Conservation (phyloP, 2,329 filamentous ascomycete genomes). For the Rugonectria rugulosa region DNA sequence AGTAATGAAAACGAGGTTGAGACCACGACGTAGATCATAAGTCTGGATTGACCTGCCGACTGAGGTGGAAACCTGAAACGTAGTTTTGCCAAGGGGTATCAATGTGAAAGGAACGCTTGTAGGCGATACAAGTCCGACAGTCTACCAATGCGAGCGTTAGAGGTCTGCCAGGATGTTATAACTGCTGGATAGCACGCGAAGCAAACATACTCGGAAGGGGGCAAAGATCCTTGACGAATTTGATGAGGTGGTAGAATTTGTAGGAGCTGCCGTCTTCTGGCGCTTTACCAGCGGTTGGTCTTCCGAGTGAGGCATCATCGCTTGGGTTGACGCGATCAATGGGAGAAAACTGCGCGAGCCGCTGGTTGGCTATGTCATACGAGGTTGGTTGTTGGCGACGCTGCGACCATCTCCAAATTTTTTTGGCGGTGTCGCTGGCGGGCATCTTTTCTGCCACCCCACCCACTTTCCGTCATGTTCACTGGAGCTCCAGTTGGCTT, state of each 20-base stretch:
- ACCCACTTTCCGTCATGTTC: conserved; percentile 13
- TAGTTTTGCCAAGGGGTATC: conserved; percentile 88
- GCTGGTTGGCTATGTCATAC: conserved; percentile 27
- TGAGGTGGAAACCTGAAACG: conserved; percentile 96
- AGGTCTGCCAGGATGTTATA: not conserved
- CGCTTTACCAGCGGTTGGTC: conserved; percentile 76
- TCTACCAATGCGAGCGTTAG: conserved; percentile 58
- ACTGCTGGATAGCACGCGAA: not conserved
- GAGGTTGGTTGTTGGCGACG: conserved; percentile 29
- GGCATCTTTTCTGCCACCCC: conserved; percentile 32
- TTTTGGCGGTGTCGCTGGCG: conserved; percentile 42
- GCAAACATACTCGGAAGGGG: conserved; percentile 79
- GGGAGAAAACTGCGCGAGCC: conserved; percentile 10
- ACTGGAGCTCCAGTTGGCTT: not conserved
- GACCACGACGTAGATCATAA: conserved; percentile 88
- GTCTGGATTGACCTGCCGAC: conserved; percentile 91
- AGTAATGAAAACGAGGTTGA: conserved; percentile 93
- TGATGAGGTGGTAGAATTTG: conserved; percentile 46
- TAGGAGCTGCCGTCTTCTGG: conserved; percentile 63
- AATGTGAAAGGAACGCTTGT: conserved; percentile 90
- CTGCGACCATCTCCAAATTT: conserved; percentile 36
- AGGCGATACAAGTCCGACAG: conserved; percentile 90
- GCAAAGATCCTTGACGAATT: conserved; percentile 84
- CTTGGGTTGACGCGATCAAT: conserved; percentile 15
- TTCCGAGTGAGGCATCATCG: conserved; percentile 64